Evolutionary conservation across 2,329 filamentous ascomycete species (phyloP), one percentile per base, ranked within the genome.

Genomic region (Exophiala sp.): DNA sequence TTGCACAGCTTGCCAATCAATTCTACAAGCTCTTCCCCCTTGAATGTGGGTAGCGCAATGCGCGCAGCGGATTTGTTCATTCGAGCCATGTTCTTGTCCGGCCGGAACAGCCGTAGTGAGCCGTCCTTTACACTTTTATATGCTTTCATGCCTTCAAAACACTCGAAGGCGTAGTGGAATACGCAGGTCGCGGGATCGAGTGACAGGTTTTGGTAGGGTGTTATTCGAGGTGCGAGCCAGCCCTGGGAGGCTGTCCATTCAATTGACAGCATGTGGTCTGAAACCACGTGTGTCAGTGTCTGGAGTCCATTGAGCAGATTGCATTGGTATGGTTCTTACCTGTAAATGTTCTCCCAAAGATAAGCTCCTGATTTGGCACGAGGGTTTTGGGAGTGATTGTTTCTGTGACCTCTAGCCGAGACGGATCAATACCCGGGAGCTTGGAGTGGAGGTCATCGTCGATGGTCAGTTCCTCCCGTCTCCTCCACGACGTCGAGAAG

Each of bases 81-180:
- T 57, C 94, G 87, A 61, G 80, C 85, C 92, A 97, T 97, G 79
- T 99, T 99, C 81, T 84, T 94, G 71, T 95, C 87, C 2, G 94
- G 94, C 33, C 94, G 84, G 81, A 99, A 99, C 50, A 99, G 79
- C 51, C 92, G 86, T 63, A 96, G 83, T 55, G 85, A 76, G 64
- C 89, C 89, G 40, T 83, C 70, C 66, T 81, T 83, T 75, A 95
- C 90, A 40, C 55, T 59, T 74, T 92, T 95, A 81, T 99, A 99
- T 56, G 94, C 94, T 79, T 99, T 99, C 91, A 97, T 96, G 64
- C 94, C 94, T 78, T 99, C 94, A 74, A 99, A 99, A 72, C 88
- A 94, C 73, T 95, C 89, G 69, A 97, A 97, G 45, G 90, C 94
- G 74, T 99, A 99, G 81, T 99, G 94, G 76, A 99, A 92, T 59